phyloP scores from a whole-genome alignment of 805 yeast species.

The Myxozyma sirexii region DNA sequence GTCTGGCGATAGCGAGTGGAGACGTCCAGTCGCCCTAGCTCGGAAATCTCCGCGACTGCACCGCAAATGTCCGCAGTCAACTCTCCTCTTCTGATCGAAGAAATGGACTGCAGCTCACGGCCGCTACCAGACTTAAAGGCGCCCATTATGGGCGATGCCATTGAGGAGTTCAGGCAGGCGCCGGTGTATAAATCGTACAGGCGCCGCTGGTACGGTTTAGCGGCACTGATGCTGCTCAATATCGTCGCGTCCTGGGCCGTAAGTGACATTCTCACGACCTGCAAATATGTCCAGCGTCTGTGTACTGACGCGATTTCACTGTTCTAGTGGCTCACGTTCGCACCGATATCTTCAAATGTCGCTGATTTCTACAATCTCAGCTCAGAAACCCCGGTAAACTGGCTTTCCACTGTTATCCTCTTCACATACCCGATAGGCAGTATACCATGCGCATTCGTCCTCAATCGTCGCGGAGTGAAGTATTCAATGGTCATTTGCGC shows the following conservation, averaged over 20 bases:
- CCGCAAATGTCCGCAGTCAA: neutral
- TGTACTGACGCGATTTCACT: no score
- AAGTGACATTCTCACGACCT: neutral
- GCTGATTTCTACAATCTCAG: conserved; percentile 34
- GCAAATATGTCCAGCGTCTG: no score
- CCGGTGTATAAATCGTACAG: conserved; percentile 37
- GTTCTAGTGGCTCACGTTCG: conserved; percentile 40
- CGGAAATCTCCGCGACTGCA: neutral
- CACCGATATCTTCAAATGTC: conserved; percentile 40
- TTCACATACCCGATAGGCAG: conserved; percentile 39
- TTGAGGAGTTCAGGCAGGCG: neutral
- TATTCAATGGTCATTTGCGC: conserved; percentile 36
- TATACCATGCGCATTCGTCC: conserved; percentile 38
- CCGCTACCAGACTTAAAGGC: neutral
- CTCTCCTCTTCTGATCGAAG: neutral
- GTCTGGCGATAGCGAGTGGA: neutral
- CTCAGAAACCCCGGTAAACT: conserved; percentile 40
- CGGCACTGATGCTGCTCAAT: conserved; percentile 39
- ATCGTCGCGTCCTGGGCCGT: conserved; percentile 42
- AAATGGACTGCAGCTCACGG: neutral
- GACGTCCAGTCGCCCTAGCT: neutral
- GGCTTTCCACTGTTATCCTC: conserved; percentile 42
- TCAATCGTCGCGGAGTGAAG: conserved; percentile 35
- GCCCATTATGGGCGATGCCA: neutral
- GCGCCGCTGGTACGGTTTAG: conserved; percentile 43